Percentiles rank a stretch among this genome's conserved stretches.
Conservation (phyloP, 495 filamentous ascomycete genomes). For the Hypomontagnella submonticulosa region DNA sequence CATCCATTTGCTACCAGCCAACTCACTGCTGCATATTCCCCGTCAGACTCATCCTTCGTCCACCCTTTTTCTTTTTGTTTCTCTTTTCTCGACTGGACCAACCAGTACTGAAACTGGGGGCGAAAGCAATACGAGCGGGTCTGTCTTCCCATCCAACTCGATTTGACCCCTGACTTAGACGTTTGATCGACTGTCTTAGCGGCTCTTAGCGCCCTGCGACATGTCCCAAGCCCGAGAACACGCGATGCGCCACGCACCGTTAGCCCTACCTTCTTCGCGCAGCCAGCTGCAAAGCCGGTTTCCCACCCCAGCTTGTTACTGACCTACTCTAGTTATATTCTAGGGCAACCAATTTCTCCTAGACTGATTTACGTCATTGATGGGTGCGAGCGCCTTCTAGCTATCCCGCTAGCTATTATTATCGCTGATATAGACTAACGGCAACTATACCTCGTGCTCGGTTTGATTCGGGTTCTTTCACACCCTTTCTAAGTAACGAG, state of each 20-base stretch:
- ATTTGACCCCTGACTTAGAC: conserved; percentile 18
- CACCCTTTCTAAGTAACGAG: too few species aligned
- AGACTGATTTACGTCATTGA: too few species aligned
- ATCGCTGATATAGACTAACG: too few species aligned
- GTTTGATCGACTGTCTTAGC: conserved; percentile 2
- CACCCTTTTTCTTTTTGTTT: not conserved
- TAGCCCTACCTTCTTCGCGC: conserved; percentile 10
- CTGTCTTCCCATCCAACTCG: not conserved
- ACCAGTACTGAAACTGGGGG: not conserved
- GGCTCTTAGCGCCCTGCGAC: conserved; percentile 10
- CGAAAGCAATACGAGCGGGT: conserved; percentile 11
- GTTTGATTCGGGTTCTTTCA: too few species aligned
- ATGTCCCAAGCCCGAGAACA: conserved; percentile 7
- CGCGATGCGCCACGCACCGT: conserved; percentile 20
- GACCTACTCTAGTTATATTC: not conserved
- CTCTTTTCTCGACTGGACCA: not conserved
- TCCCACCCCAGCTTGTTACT: not conserved
- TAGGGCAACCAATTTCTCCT: not conserved
- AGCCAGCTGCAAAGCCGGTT: conserved; percentile 1
- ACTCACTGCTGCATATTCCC: not conserved
- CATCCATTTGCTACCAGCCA: not conserved
- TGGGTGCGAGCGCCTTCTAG: too few species aligned
- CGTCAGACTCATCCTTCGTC: too few species aligned
- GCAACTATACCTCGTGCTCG: too few species aligned
- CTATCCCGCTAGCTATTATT: too few species aligned